Evolutionary conservation across 257 asterid species (phyloP).

Genomic region (Perilla frutescens): DNA sequence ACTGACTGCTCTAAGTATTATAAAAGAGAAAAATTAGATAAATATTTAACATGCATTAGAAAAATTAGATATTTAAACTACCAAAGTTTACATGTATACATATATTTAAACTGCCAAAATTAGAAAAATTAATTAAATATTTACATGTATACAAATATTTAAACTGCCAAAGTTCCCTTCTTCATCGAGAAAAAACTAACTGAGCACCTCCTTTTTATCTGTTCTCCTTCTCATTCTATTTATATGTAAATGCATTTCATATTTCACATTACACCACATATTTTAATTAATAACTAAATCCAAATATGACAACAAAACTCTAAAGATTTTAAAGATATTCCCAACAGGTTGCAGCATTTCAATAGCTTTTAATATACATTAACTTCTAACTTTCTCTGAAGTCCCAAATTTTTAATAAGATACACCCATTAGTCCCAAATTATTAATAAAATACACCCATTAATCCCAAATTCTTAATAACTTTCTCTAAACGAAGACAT

Average conservation of each 20-base stretch:
- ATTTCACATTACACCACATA: background rate
- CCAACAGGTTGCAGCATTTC: background rate
- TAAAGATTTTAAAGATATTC: background rate
- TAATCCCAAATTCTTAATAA: background rate
- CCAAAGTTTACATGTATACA: no score
- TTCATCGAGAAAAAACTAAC: background rate
- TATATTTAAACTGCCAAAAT: no score
- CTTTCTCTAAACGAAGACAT: background rate
- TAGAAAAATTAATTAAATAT: no score
- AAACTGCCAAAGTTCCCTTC: background rate
- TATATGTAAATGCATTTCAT: background rate
- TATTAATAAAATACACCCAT: background rate
- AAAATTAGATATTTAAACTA: no score
- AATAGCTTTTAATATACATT: background rate
- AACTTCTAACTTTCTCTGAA: background rate
- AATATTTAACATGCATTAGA: no score
- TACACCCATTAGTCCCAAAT: background rate
- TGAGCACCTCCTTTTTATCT: background rate
- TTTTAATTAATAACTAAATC: background rate
- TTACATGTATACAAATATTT: background rate
- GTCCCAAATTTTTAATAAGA: background rate
- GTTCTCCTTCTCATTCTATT: background rate
- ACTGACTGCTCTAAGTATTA: no score
- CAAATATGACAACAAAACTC: background rate
- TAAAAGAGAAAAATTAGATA: no score